Evolutionary conservation across 768 basidiomycete genomes (phyloP).

Genomic region (Gelatoporia subvermispora): DNA sequence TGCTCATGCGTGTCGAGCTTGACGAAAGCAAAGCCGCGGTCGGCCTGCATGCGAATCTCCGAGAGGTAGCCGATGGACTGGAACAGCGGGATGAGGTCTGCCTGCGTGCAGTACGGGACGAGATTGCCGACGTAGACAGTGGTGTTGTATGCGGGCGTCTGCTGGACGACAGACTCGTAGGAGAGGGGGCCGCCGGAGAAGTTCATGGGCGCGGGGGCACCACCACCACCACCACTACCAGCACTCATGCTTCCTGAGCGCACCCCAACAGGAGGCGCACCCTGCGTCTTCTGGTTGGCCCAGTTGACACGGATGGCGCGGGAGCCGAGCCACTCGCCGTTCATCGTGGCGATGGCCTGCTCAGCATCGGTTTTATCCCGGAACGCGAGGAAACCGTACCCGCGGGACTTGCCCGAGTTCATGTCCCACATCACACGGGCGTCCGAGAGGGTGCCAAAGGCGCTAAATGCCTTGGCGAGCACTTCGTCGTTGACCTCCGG

Average conservation of each 20-base stretch:
- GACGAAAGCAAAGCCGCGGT: constrained; percentile 98
- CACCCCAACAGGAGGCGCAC: constrained; percentile 24
- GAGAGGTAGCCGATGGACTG: constrained; percentile 98
- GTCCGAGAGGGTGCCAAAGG: constrained; percentile 94
- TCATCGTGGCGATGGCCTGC: constrained; percentile 99
- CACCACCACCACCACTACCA: constrained; percentile 43
- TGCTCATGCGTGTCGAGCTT: constrained; percentile 98
- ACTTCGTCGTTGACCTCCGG: constrained; percentile 99
- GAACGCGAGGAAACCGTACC: constrained; percentile 98
- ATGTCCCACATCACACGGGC: constrained; percentile 99
- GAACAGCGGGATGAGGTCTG: constrained; percentile 96
- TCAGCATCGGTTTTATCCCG: constrained; percentile 99
- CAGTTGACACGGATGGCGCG: constrained; percentile 99
- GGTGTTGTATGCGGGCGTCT: constrained; percentile 90
- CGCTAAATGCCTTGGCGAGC: constrained; percentile 92
- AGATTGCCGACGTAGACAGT: constrained; percentile 99
- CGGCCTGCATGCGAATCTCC: constrained; percentile 98
- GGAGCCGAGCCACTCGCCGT: constrained; percentile 98
- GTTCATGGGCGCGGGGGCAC: constrained; percentile 85
- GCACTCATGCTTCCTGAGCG: constrained; percentile 8
- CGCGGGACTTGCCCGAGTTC: constrained; percentile 98
- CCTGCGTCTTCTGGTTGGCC: constrained; percentile 99
- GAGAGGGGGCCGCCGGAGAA: constrained; percentile 85
- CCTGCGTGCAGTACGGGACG: constrained; percentile 95
- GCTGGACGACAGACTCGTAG: constrained; percentile 90